These are phyloP conservation scores for Trichoderma atrobrunneum DNA, from an alignment of 2,329 filamentous ascomycete genomes.

Conservation along the genomic window DNA sequence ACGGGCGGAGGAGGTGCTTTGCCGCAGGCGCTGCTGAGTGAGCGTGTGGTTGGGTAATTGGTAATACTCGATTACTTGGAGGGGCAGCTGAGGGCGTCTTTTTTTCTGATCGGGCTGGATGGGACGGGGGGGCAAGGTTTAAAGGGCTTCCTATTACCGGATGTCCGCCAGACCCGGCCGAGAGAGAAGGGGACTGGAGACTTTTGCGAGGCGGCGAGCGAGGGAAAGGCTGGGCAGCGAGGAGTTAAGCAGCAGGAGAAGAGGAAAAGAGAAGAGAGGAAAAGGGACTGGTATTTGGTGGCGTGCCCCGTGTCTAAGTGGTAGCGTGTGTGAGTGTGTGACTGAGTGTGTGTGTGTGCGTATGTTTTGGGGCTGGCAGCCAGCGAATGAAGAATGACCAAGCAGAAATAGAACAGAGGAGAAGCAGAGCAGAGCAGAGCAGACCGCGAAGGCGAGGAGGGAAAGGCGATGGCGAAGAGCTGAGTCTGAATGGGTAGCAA, in stretches of 20 bases:
- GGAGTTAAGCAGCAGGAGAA: neutral
- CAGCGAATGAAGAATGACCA: neutral
- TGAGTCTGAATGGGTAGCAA: neutral
- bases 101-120: neutral
- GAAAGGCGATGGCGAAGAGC: neutral
- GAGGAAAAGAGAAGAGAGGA: neutral
- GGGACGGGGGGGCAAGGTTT: slow-evolving; percentile 3
- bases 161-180: slow-evolving; percentile 15
- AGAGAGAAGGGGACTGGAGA: neutral
- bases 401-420: neutral
- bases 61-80: slow-evolving; percentile 7
- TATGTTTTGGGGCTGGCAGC: neutral
- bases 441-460: neutral
- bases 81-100: neutral
- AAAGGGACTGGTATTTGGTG: neutral
- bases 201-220: neutral
- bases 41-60: slow-evolving; percentile 17
- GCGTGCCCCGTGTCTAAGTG: neutral
- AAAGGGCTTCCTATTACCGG: slow-evolving; percentile 7
- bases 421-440: neutral
- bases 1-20: slow-evolving; percentile 6
- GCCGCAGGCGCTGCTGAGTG: slow-evolving; percentile 11
- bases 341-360: neutral
- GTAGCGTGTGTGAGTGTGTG: neutral
- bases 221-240: neutral